These are phyloP conservation scores for Pseudozyma hubeiensis DNA, from an alignment of 1,284 basidiomycete species.

Conservation along the genomic window DNA sequence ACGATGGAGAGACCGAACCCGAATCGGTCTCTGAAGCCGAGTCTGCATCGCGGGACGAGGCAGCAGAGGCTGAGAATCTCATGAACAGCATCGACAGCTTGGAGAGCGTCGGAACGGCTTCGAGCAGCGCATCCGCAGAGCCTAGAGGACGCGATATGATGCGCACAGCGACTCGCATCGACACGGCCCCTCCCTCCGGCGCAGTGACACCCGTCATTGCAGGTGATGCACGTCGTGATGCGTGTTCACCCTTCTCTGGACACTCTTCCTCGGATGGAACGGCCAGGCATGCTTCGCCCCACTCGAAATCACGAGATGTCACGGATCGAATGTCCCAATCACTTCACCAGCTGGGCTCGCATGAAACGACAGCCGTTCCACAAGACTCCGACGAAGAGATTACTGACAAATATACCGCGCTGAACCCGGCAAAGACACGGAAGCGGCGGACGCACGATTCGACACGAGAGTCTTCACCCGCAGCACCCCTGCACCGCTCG, in stretches of 20 bases:
- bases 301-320: constrained; percentile 1
- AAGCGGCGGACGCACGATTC: constrained; percentile 12
- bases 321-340: constrained; percentile 21
- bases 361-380: neutral
- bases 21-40: constrained; percentile 20
- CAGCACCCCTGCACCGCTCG: constrained; percentile 13
- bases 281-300: constrained; percentile 26
- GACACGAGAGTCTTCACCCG: constrained; percentile 23
- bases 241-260: constrained; percentile 15
- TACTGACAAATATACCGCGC: neutral
- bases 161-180: constrained; percentile 32
- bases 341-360: constrained; percentile 35
- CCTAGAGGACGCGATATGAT: constrained; percentile 50
- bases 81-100: constrained; percentile 35
- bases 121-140: constrained; percentile 18
- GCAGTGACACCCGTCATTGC: constrained; percentile 6
- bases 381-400: neutral
- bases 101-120: constrained; percentile 12
- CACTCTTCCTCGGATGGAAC: constrained; percentile 34
- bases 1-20: constrained; percentile 17
- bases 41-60: constrained; percentile 3
- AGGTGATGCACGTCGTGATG: neutral
- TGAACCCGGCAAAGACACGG: neutral
- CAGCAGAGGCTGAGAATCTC: constrained; percentile 1
- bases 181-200: constrained; percentile 8